A percentile compares a stretch with the other conserved stretches of the same genome.
phyloP scores from a whole-genome alignment of 805 yeast species.

The Cyberlindnera japonica region DNA sequence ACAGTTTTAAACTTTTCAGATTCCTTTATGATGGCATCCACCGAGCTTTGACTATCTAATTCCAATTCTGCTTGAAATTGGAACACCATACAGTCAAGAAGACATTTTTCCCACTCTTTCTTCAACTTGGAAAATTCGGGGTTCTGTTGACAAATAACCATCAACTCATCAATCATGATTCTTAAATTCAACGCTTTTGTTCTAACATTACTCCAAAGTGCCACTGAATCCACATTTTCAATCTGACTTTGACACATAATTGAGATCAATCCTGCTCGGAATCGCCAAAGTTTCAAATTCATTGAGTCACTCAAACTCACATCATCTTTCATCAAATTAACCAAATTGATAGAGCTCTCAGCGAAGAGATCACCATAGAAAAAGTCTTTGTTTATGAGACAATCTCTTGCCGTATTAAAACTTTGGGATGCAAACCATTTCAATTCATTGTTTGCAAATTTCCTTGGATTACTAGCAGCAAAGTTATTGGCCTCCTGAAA shows the following conservation, averaged over 20 bases:
- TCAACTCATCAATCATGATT: conserved; percentile 15
- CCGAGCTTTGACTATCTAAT: conserved; percentile 22
- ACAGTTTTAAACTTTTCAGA: conserved; percentile 13
- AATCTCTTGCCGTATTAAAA: conserved; percentile 31
- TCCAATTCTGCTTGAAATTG: conserved; percentile 27
- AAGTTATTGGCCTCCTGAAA: conserved; percentile 14
- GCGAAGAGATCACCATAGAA: conserved; percentile 20
- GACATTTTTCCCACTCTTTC: conserved; percentile 21
- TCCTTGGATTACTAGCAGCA: conserved; percentile 13
- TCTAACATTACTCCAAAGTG: conserved; percentile 12
- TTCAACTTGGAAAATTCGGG: conserved; percentile 13
- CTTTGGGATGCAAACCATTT: conserved; percentile 40
- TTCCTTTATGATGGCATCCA: conserved; percentile 21
- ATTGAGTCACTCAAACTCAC: conserved; percentile 26
- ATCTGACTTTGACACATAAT: conserved; percentile 19
- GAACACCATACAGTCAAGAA: conserved; percentile 22
- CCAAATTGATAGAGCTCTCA: conserved; percentile 21
- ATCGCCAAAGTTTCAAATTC: conserved; percentile 18
- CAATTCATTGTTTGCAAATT: conserved; percentile 31
- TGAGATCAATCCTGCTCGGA: conserved; percentile 15
- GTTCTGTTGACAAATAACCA: conserved; percentile 10
- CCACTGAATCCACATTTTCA: conserved; percentile 4
- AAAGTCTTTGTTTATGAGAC: conserved; percentile 17
- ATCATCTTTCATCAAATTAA: conserved; percentile 23
- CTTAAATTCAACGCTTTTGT: conserved; percentile 12